phyloP scores from a whole-genome alignment of 1,139 yeast genomes.

The Lodderomyces metapsilosis region DNA sequence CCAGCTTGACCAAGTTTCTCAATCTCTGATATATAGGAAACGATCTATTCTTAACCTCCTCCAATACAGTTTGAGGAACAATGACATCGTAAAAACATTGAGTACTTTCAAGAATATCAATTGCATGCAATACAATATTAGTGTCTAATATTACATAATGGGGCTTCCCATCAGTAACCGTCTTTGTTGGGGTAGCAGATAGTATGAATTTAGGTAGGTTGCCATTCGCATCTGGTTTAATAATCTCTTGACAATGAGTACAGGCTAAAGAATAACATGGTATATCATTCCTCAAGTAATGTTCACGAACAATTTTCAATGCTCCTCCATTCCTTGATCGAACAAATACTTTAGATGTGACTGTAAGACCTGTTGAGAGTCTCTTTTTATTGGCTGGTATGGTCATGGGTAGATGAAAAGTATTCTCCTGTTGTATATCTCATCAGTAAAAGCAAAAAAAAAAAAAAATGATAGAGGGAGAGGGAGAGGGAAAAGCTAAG shows the following conservation, averaged over 20 bases:
- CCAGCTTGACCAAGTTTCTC: slow-evolving; percentile 72
- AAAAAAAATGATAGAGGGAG: not conserved
- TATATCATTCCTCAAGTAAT: slow-evolving; percentile 86
- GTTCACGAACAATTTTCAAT: slow-evolving; percentile 88
- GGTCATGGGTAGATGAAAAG: slow-evolving; percentile 8
- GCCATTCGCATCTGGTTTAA: slow-evolving; percentile 57
- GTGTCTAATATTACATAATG: slow-evolving; percentile 89
- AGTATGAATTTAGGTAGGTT: slow-evolving; percentile 50
- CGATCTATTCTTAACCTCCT: slow-evolving; percentile 86
- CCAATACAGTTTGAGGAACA: slow-evolving; percentile 89
- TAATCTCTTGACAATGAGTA: slow-evolving; percentile 53
- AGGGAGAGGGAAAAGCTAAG: too few species aligned
- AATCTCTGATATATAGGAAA: slow-evolving; percentile 85
- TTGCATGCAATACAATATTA: slow-evolving; percentile 82
- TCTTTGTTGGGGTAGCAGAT: slow-evolving; percentile 47
- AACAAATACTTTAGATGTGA: slow-evolving; percentile 89
- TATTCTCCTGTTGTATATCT: too few species aligned
- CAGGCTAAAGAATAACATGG: slow-evolving; percentile 85
- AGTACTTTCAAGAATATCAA: slow-evolving; percentile 80
- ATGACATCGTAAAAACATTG: slow-evolving; percentile 85
- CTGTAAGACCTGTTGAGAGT: slow-evolving; percentile 58
- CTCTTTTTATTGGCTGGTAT: slow-evolving; percentile 37
- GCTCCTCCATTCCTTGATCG: slow-evolving; percentile 90
- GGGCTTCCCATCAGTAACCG: slow-evolving; percentile 31
- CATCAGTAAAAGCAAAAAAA: too few species aligned